Percentiles rank a stretch among this genome's conserved stretches.
Evolutionary conservation across 1,284 basidiomycete species (phyloP).

Genomic region (Chondrostereum purpureum): DNA sequence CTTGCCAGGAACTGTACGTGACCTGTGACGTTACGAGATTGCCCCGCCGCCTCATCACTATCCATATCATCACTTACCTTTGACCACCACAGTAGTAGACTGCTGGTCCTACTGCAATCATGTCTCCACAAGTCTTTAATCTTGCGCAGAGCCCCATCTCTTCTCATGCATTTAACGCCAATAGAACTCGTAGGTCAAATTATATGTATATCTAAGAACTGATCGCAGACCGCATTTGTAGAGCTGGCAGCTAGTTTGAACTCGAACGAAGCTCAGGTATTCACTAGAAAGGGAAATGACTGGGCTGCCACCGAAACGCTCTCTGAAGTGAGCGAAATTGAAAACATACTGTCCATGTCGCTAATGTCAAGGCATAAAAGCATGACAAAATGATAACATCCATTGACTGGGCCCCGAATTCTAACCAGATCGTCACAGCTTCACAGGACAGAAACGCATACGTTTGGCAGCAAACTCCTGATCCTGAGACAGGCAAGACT

Average conservation of each 20-base stretch:
- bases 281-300: conserved; percentile 55
- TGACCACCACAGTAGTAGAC: conserved; percentile 57
- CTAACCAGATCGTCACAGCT: conserved; percentile 96
- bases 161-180: conserved; percentile 88
- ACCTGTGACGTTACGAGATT: no score
- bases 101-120: conserved; percentile 72
- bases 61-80: not conserved
- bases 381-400: conserved; percentile 98
- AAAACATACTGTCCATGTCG: not conserved
- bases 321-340: conserved; percentile 66
- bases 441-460: conserved; percentile 99
- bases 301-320: conserved; percentile 82
- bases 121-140: conserved; percentile 77
- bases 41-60: no score
- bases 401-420: conserved; percentile 96
- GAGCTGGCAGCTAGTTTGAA: conserved; percentile 92
- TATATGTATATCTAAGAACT: no score
- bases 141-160: conserved; percentile 83
- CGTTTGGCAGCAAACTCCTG: conserved; percentile 86
- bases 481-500: conserved; percentile 60
- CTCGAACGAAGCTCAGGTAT: conserved; percentile 85
- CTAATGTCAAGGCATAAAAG: conserved; percentile 33
- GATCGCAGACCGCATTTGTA: no score
- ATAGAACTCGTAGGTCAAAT: conserved; percentile 66
- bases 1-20: no score